phyloP scores from a whole-genome alignment of 495 filamentous ascomycete species.

The Aspergillus olivimuriae region DNA sequence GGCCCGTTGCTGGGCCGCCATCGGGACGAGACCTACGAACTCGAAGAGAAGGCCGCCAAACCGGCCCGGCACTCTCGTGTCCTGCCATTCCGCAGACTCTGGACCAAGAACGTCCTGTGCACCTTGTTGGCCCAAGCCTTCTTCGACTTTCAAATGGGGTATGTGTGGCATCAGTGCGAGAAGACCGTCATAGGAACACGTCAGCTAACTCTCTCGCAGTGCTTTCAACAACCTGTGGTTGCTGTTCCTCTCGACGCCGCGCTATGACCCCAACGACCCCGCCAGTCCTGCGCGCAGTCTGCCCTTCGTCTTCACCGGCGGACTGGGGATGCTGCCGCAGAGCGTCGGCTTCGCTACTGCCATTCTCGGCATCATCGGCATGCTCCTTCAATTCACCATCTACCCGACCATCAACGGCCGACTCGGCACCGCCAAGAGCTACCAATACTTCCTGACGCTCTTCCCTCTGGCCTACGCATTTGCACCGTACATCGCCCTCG shows the following conservation, averaged over 20 bases:
- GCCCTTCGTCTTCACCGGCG: slow-evolving; percentile 74
- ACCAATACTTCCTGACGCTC: slow-evolving; percentile 59
- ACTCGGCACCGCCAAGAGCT: slow-evolving; percentile 63
- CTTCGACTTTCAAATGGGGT: slow-evolving; percentile 66
- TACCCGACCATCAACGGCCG: slow-evolving; percentile 63
- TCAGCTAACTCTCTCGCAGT: slow-evolving; percentile 17
- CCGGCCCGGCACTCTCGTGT: slow-evolving; percentile 20
- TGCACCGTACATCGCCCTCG: slow-evolving; percentile 64
- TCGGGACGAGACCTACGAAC: slow-evolving; percentile 31
- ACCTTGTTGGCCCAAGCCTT: slow-evolving; percentile 64
- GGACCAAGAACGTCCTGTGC: slow-evolving; percentile 67
- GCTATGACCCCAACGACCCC: slow-evolving; percentile 49
- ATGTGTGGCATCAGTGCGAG: neutral
- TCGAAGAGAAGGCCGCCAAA: slow-evolving; percentile 33
- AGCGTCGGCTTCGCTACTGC: slow-evolving; percentile 73
- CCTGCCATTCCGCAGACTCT: slow-evolving; percentile 68
- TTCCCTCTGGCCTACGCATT: slow-evolving; percentile 72
- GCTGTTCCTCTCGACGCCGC: slow-evolving; percentile 75
- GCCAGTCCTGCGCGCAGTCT: slow-evolving; percentile 37
- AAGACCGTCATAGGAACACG: neutral
- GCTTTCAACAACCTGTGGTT: slow-evolving; percentile 84
- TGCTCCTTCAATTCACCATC: slow-evolving; percentile 67
- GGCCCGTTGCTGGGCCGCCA: slow-evolving; percentile 25
- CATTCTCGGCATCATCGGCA: slow-evolving; percentile 70
- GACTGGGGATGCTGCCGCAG: slow-evolving; percentile 67